A percentile compares a stretch with the other conserved stretches of the same genome.
These are phyloP conservation scores for Prunus mira DNA, from an alignment of 306 rosid species.

Conservation along the genomic window DNA sequence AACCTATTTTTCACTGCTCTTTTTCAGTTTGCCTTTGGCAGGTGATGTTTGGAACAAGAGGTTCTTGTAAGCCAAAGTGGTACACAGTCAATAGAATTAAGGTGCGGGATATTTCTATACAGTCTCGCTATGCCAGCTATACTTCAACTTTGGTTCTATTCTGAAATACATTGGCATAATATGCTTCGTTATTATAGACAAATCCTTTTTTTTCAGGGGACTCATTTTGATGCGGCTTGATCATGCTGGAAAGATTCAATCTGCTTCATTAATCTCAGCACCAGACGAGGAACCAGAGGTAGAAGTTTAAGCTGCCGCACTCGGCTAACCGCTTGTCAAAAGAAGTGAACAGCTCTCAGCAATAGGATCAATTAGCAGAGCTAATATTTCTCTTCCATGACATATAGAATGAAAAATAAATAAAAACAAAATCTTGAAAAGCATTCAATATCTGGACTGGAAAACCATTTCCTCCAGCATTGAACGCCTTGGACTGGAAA, in stretches of 20 bases:
- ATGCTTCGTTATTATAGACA: not conserved
- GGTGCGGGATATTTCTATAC: conserved; percentile 92
- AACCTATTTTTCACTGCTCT: conserved; percentile 6
- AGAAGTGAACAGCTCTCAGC: not conserved
- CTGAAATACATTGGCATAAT: not conserved
- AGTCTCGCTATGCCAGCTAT: conserved; percentile 94
- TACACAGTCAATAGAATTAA: conserved; percentile 84
- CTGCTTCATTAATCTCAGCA: conserved; percentile 83
- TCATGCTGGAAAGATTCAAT: conserved; percentile 89
- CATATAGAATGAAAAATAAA: too few species aligned
- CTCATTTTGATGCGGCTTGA: conserved; percentile 92
- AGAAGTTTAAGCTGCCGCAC: conserved; percentile 42
- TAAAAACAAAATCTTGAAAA: too few species aligned
- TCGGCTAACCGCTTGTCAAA: conserved; percentile 21
- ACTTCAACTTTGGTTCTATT: conserved; percentile 6
- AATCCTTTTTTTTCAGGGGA: conserved; percentile 48
- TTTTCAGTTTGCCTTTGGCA: conserved; percentile 65
- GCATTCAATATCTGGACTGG: too few species aligned
- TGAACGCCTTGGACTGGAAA: conserved; percentile 76
- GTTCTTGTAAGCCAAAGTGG: conserved; percentile 97
- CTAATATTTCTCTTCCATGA: not conserved
- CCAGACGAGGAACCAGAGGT: conserved; percentile 55
- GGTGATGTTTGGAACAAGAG: conserved; percentile 65
- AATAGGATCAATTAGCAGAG: not conserved
- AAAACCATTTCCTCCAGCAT: conserved; percentile 18